Conservation (phyloP, 2,329 filamentous ascomycete species). For the Fusarium globosum region DNA sequence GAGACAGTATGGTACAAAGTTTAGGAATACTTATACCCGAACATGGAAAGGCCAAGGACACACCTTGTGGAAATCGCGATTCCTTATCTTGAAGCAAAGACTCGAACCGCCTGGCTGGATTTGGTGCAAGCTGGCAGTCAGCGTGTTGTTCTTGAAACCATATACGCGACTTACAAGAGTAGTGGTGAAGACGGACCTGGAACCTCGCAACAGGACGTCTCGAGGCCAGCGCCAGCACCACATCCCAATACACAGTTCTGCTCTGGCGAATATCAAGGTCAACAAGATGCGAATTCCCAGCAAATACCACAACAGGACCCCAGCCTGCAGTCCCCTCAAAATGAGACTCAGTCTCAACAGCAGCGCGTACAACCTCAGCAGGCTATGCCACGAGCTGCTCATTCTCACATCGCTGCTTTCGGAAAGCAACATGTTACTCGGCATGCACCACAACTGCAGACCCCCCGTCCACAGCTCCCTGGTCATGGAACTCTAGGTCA, state of each 20-base stretch:
- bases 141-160: fast-evolving
- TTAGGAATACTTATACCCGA: fast-evolving
- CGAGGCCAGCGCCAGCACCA: fast-evolving
- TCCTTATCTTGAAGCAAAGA: not conserved
- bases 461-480: not conserved
- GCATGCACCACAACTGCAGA: not conserved
- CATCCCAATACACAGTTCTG: not conserved
- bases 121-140: no score
- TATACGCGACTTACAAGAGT: not conserved
- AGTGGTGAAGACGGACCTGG: fast-evolving
- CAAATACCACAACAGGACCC: not conserved
- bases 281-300: not conserved
- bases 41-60: not conserved
- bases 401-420: no score
- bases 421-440: not conserved
- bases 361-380: not conserved
- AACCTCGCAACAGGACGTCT: not conserved
- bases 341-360: not conserved
- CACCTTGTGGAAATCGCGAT: not conserved
- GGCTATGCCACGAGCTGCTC: not conserved
- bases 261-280: not conserved
- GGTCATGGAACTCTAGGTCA: no score
- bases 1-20: not conserved
- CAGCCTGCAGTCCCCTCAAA: not conserved
- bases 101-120: not conserved